Conservation (phyloP, 1,284 basidiomycete genomes). For the Dichomitus squalens region DNA sequence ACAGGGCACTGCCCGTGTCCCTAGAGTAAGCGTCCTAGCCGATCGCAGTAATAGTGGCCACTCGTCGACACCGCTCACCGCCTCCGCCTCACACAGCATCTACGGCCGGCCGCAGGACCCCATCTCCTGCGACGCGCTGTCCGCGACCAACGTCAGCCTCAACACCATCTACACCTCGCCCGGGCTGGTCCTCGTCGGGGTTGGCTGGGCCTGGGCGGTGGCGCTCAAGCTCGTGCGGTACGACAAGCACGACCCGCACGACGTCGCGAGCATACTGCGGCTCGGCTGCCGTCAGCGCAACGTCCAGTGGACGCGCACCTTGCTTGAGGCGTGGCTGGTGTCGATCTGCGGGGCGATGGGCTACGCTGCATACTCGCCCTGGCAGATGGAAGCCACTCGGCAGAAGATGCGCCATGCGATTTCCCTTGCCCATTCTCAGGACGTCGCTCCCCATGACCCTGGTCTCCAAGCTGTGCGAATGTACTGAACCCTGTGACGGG, state of each 20-base stretch:
- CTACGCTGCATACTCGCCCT: slow-evolving; percentile 47
- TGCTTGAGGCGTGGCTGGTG: slow-evolving; percentile 56
- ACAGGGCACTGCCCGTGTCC: slow-evolving; percentile 64
- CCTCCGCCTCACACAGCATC: slow-evolving; percentile 30
- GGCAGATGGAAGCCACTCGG: slow-evolving; percentile 45
- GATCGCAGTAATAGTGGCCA: not conserved
- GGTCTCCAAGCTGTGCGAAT: not conserved
- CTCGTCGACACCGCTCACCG: slow-evolving; percentile 19
- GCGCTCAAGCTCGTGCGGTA: slow-evolving; percentile 71
- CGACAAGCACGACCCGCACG: slow-evolving; percentile 45
- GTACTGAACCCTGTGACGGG: not conserved
- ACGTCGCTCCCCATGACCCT: not conserved
- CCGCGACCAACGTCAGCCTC: slow-evolving; percentile 47
- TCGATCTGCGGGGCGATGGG: slow-evolving; percentile 59
- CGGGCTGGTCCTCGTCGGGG: slow-evolving; percentile 58
- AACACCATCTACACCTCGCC: slow-evolving; percentile 58
- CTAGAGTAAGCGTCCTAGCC: slow-evolving; percentile 48
- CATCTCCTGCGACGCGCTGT: slow-evolving; percentile 53
- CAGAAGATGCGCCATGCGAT: slow-evolving; percentile 54
- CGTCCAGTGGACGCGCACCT: slow-evolving; percentile 52
- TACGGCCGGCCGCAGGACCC: slow-evolving; percentile 54
- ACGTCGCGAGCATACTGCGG: slow-evolving; percentile 45
- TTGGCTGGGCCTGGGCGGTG: slow-evolving; percentile 68
- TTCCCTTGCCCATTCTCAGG: slow-evolving; percentile 24
- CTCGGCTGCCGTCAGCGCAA: slow-evolving; percentile 54